A percentile compares a stretch with the other conserved stretches of the same genome.
Conservation (phyloP, 352 stramenopile species). For the Globisporangium apiculatum region DNA sequence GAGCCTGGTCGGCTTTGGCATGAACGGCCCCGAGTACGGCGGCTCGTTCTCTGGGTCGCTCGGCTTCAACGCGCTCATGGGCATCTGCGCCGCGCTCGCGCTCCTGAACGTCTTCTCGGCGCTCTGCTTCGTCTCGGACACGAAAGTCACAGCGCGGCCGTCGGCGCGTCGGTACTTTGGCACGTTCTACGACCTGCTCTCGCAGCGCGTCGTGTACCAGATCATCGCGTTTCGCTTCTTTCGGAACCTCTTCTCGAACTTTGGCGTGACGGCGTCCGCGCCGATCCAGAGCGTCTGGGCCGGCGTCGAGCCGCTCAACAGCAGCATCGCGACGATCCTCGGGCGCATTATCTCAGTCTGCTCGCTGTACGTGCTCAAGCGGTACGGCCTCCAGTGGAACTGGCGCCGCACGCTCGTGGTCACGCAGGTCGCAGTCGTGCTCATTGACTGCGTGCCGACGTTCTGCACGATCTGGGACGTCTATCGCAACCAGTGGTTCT, state of each 20-base stretch:
- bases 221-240: slow-evolving; percentile 51
- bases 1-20: slow-evolving; percentile 36
- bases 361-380: slow-evolving; percentile 31
- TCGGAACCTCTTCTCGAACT: slow-evolving; percentile 32
- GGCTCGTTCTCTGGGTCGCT: slow-evolving; percentile 45
- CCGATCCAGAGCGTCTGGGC: slow-evolving; percentile 48
- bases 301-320: slow-evolving; percentile 50
- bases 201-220: slow-evolving; percentile 46
- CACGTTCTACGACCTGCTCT: slow-evolving; percentile 33
- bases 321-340: slow-evolving; percentile 39
- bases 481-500: slow-evolving; percentile 66
- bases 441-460: slow-evolving; percentile 36
- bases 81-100: slow-evolving; percentile 27
- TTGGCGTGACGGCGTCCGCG: slow-evolving; percentile 38
- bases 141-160: slow-evolving; percentile 8
- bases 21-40: slow-evolving; percentile 42
- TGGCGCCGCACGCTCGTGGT: slow-evolving; percentile 37
- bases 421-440: slow-evolving; percentile 33
- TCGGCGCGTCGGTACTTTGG: slow-evolving; percentile 29
- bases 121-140: neutral
- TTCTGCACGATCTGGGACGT: slow-evolving; percentile 66
- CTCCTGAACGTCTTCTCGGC: slow-evolving; percentile 22
- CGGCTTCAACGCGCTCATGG: slow-evolving; percentile 48
- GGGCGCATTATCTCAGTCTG: slow-evolving; percentile 30
- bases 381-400: slow-evolving; percentile 47